phyloP scores from a whole-genome alignment of 2,329 filamentous ascomycete genomes.

The Colletotrichum horii region DNA sequence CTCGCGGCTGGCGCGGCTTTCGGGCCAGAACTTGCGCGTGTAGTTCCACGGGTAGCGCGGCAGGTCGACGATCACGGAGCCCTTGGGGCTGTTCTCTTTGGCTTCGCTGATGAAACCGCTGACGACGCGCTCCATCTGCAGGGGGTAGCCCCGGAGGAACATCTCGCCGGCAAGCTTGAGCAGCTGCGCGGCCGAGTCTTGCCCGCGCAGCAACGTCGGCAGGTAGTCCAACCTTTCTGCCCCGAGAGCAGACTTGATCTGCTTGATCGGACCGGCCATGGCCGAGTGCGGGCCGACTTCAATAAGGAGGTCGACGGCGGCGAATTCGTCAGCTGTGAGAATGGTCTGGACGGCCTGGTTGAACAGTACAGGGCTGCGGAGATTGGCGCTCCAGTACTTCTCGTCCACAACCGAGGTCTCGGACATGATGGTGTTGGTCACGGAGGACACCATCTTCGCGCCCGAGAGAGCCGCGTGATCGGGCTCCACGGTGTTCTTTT shows the following conservation, averaged over 20 bases:
- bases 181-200: background rate
- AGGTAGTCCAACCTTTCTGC: background rate
- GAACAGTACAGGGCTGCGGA: background rate
- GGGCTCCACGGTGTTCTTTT: conserved; percentile 30
- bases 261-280: background rate
- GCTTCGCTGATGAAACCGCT: too few relatives aligned
- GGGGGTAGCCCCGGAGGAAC: background rate
- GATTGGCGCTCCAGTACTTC: background rate
- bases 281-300: background rate
- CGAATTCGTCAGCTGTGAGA: background rate
- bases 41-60: conserved; percentile 24
- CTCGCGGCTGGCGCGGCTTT: background rate
- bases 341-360: background rate
- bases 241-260: background rate
- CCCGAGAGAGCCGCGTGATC: background rate
- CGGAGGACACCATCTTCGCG: too few relatives aligned
- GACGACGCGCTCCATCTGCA: background rate
- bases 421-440: too few relatives aligned
- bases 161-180: background rate
- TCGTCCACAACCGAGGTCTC: too few relatives aligned
- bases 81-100: background rate
- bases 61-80: background rate
- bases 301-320: too few relatives aligned
- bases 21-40: conserved; percentile 6
- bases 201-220: background rate